phyloP scores from a whole-genome alignment of 1,284 basidiomycete genomes.

The Cronartium quercuum region DNA sequence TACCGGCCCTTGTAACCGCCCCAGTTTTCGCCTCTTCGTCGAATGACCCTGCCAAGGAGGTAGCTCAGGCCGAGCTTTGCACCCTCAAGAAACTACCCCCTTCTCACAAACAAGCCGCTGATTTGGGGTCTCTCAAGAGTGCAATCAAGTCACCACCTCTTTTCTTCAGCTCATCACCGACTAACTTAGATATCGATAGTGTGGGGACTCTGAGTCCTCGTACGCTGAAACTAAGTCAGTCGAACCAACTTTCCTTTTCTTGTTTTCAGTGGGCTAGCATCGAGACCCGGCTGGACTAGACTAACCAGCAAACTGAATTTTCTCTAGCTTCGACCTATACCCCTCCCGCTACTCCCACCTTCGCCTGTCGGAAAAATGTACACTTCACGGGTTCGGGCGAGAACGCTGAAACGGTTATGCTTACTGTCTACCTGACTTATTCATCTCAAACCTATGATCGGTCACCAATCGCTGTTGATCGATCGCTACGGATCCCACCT shows the following conservation, averaged over 20 bases:
- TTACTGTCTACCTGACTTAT: background rate
- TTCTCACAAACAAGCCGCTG: background rate
- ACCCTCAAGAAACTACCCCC: background rate
- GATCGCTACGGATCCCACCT: background rate
- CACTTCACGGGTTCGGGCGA: background rate
- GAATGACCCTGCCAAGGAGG: background rate
- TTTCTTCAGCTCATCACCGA: background rate
- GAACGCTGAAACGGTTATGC: background rate
- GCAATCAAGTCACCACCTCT: background rate
- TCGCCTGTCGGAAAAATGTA: background rate
- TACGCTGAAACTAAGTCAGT: background rate
- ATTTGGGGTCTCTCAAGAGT: background rate
- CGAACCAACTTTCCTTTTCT: background rate
- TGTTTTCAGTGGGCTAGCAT: background rate
- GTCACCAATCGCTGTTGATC: background rate
- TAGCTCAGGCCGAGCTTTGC: background rate
- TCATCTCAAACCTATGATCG: background rate
- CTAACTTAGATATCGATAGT: background rate
- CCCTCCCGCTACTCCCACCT: background rate
- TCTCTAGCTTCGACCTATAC: background rate
- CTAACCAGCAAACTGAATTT: background rate
- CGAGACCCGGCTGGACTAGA: background rate
- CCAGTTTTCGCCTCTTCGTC: background rate
- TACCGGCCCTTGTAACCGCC: background rate
- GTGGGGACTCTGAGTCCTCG: background rate